phyloP scores from a whole-genome alignment of 2,329 filamentous ascomycete genomes.

The Pseudopyricularia javanii region DNA sequence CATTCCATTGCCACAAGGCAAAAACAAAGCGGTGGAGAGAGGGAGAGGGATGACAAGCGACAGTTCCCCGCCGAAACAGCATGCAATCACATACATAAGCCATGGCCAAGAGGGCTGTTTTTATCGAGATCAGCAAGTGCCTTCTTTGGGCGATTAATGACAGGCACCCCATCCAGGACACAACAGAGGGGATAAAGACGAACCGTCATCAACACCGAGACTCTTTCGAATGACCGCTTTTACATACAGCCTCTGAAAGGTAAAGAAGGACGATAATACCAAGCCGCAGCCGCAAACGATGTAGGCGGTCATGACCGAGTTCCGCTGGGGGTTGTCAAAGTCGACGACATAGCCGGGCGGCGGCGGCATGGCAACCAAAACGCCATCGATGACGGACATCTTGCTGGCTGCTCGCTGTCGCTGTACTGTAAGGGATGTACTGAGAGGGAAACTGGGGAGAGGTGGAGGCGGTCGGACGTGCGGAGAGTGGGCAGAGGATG shows the following conservation, averaged over 20 bases:
- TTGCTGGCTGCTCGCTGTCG: not conserved
- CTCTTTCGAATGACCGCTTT: conserved; percentile 11
- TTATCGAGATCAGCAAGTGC: not conserved
- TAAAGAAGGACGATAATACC: conserved; percentile 10
- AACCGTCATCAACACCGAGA: conserved; percentile 16
- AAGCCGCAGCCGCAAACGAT: conserved; percentile 11
- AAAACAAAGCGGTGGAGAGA: not conserved
- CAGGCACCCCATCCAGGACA: not conserved
- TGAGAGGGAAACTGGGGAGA: not conserved
- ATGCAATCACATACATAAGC: not conserved
- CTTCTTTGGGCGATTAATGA: not conserved
- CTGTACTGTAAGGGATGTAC: not conserved
- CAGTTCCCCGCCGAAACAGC: not conserved
- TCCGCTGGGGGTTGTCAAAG: conserved; percentile 13
- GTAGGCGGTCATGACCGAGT: conserved; percentile 10
- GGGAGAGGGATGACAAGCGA: not conserved
- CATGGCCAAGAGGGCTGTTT: not conserved
- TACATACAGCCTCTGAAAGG: conserved; percentile 15
- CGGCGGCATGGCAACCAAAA: conserved; percentile 9
- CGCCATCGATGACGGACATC: conserved; percentile 5
- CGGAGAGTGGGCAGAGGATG: too few species aligned
- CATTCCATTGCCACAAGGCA: not conserved
- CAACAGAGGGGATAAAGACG: not conserved
- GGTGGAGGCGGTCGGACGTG: too few species aligned
- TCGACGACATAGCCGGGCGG: conserved; percentile 15